A percentile compares a stretch with the other conserved stretches of the same genome.
phyloP scores from a whole-genome alignment of 1,284 basidiomycete species.

The Coniferiporia weirii region DNA sequence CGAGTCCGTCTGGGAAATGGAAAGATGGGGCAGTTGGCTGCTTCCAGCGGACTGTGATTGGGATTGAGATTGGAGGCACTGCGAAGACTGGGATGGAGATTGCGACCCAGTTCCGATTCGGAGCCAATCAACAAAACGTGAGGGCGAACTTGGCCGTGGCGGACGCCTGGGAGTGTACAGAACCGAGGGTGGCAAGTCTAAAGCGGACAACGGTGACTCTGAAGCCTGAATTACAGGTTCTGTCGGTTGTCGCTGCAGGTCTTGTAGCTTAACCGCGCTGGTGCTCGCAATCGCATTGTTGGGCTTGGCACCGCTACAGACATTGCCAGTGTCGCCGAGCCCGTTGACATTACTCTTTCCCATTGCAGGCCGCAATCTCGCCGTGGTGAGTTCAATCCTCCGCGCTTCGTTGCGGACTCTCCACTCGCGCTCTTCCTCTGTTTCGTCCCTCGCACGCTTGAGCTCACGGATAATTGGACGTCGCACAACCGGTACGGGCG shows the following conservation, averaged over 20 bases:
- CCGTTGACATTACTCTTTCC: not conserved
- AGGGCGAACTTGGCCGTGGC: no score
- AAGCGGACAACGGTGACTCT: not conserved
- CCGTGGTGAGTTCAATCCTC: constrained; percentile 1
- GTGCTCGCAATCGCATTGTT: not conserved
- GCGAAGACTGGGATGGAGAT: not conserved
- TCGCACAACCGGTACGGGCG: constrained; percentile 48
- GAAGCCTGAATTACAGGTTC: not conserved
- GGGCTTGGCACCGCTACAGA: not conserved
- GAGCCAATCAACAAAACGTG: not conserved
- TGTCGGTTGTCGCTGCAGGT: not conserved
- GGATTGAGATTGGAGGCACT: constrained; percentile 12
- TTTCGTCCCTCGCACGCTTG: constrained; percentile 1
- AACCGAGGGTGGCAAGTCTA: no score
- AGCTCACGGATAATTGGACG: constrained; percentile 19
- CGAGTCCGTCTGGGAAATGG: constrained; percentile 32
- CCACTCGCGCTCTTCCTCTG: not conserved
- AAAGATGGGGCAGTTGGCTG: constrained; percentile 17
- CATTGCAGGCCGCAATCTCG: not conserved
- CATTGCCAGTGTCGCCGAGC: not conserved
- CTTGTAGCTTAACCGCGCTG: not conserved
- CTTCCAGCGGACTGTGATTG: constrained; percentile 1
- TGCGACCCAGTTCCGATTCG: constrained; percentile 7
- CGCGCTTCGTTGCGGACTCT: constrained; percentile 1
- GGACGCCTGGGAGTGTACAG: no score